These are phyloP conservation scores for Kewa caespitosa DNA, from an alignment of 179 eudicot species.

Conservation along the genomic window DNA sequence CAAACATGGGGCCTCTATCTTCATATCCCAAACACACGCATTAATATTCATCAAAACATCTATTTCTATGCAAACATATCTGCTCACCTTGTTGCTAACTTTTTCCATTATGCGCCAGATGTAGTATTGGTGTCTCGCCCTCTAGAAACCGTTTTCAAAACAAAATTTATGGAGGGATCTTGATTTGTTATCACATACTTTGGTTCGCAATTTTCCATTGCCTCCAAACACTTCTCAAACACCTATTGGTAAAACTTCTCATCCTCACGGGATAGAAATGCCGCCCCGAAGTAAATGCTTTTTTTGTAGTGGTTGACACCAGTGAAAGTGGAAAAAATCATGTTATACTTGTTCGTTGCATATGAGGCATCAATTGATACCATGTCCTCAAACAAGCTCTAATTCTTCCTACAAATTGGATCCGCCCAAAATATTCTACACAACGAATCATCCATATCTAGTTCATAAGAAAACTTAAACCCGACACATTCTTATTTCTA, in stretches of 20 bases:
- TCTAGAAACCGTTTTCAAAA: not conserved
- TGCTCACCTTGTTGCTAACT: not conserved
- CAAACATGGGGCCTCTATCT: not conserved
- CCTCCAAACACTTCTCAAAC: constrained; percentile 11
- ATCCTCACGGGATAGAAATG: not conserved
- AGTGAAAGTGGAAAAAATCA: constrained; percentile 14
- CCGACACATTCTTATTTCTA: not conserved
- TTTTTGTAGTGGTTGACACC: not conserved
- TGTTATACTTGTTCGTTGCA: constrained; percentile 11
- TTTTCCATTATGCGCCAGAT: constrained; percentile 10
- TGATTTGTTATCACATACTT: constrained; percentile 1
- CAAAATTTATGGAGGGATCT: not conserved
- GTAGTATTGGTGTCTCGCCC: not conserved
- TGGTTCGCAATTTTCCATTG: constrained; percentile 10
- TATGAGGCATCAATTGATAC: constrained; percentile 9
- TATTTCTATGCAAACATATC: not conserved
- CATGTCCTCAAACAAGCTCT: constrained; percentile 9
- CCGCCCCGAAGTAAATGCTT: not conserved
- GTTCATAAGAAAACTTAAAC: not conserved
- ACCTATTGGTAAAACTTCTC: not conserved
- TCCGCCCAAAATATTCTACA: constrained; percentile 15
- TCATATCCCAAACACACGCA: not conserved
- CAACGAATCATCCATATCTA: not conserved
- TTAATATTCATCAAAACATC: not conserved
- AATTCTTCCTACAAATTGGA: not conserved